These are phyloP conservation scores for Phlebiopsis flavidoalba DNA, from an alignment of 768 basidiomycete species.

Conservation along the genomic window DNA sequence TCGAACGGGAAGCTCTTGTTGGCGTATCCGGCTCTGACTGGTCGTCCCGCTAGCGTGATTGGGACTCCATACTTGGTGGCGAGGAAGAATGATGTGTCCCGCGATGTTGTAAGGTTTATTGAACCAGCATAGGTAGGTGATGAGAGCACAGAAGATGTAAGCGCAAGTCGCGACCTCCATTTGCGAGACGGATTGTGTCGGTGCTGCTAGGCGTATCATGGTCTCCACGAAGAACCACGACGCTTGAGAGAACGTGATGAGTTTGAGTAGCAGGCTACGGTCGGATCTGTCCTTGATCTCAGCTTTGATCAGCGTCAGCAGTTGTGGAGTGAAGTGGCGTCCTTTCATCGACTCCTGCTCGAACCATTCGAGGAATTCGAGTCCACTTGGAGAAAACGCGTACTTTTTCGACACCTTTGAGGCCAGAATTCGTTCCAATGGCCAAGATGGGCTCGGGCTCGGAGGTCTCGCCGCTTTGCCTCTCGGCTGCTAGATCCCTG, in stretches of 20 bases:
- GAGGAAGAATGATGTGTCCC: background rate
- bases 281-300: background rate
- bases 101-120: background rate
- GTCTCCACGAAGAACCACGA: background rate
- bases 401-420: background rate
- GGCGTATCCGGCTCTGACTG: background rate
- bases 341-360: background rate
- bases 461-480: no score
- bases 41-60: background rate
- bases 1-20: background rate
- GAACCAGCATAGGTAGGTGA: background rate
- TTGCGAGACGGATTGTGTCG: background rate
- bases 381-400: background rate
- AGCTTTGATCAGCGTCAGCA: background rate
- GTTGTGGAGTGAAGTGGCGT: background rate
- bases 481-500: no score
- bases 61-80: background rate
- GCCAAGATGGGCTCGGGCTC: no score
- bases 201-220: background rate
- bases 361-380: background rate
- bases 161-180: background rate
- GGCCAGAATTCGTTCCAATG: no score
- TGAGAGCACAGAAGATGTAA: slow-evolving; percentile 2
- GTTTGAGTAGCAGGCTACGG: background rate
- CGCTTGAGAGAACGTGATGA: background rate